These are phyloP conservation scores for Salix viminalis DNA, from an alignment of 345 rosid genomes.

Conservation along the genomic window DNA sequence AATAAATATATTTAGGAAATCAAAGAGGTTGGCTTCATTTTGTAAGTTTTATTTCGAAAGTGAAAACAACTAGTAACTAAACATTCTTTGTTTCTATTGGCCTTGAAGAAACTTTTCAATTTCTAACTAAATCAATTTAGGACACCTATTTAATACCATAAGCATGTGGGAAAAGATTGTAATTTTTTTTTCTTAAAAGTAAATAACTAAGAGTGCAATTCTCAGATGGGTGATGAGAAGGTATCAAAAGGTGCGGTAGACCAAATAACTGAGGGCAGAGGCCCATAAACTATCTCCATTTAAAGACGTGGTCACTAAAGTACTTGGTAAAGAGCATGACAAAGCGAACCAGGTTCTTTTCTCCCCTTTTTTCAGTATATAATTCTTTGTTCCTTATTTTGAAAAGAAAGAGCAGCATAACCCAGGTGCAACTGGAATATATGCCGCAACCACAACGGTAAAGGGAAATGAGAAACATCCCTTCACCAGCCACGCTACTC, in stretches of 20 bases:
- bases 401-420: background rate
- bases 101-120: background rate
- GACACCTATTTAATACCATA: background rate
- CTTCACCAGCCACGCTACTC: background rate
- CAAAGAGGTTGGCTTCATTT: background rate
- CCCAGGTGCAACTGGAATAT: slow-evolving; percentile 20
- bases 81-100: background rate
- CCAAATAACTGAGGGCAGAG: background rate
- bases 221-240: background rate
- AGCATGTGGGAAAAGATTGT: background rate
- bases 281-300: background rate
- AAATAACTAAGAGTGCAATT: background rate
- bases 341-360: background rate
- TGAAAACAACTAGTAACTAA: background rate
- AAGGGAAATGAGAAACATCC: background rate
- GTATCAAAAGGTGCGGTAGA: background rate
- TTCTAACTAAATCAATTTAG: background rate
- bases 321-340: background rate
- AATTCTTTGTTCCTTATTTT: background rate
- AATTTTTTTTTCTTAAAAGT: background rate
- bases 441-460: slow-evolving; percentile 13
- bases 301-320: background rate
- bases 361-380: background rate
- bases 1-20: background rate
- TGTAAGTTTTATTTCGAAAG: background rate